Evolutionary conservation across 306 rosid genomes (phyloP).

Genomic region (Quercus ilex): DNA sequence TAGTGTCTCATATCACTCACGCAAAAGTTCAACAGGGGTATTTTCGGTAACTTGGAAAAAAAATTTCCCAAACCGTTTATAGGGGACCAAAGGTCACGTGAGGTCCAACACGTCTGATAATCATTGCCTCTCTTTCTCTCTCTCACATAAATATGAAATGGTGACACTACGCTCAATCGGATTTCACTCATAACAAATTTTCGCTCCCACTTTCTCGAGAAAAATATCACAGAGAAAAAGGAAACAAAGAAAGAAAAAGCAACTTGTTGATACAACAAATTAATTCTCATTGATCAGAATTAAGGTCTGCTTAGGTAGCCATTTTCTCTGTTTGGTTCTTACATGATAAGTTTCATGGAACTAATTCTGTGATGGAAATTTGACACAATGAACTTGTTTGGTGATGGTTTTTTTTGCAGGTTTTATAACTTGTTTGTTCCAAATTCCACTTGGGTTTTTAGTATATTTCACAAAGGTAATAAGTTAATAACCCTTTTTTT

Average conservation of each 20-base stretch:
- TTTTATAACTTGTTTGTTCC: not conserved
- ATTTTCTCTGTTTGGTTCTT: not conserved
- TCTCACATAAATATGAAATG: not conserved
- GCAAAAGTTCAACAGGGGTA: not conserved
- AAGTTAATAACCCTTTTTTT: not conserved
- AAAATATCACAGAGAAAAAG: not conserved
- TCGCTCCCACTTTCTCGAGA: constrained; percentile 16
- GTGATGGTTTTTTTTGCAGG: not conserved
- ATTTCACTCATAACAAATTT: constrained; percentile 23
- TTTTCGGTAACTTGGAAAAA: not conserved
- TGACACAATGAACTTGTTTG: not conserved
- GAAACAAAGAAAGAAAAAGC: not conserved
- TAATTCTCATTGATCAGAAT: not conserved
- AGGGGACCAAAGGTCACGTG: constrained; percentile 27
- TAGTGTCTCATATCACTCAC: too few species aligned
- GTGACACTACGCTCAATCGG: not conserved
- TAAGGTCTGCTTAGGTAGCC: not conserved
- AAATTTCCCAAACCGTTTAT: not conserved
- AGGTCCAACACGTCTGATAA: constrained; percentile 11
- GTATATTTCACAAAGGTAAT: not conserved
- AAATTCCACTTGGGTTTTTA: not conserved
- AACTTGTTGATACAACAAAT: not conserved
- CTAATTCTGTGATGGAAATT: not conserved
- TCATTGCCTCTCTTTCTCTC: not conserved
- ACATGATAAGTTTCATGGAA: not conserved